Evolutionary conservation across 2,329 filamentous ascomycete species (phyloP).

Genomic region (Tetracladium maxilliforme): DNA sequence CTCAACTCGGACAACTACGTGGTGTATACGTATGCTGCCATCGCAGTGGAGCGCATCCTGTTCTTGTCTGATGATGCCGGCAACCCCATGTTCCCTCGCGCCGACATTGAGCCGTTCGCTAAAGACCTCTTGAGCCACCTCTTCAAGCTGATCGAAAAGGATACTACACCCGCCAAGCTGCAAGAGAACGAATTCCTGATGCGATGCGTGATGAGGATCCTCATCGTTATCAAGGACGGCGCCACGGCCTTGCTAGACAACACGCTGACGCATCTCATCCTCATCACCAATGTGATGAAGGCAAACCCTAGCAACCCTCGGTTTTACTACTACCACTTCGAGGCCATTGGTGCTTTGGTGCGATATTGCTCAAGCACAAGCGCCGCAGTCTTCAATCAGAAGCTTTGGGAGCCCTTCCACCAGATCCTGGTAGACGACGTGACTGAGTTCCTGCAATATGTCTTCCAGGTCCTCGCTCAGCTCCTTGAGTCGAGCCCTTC

Average conservation of each 20-base stretch:
- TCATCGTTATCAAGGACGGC: conserved; percentile 84
- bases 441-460: conserved; percentile 88
- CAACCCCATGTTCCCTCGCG: conserved; percentile 64
- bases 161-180: conserved; percentile 75
- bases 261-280: conserved; percentile 71
- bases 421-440: conserved; percentile 69
- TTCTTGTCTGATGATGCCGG: conserved; percentile 66
- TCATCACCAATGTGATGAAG: conserved; percentile 83
- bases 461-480: conserved; percentile 89
- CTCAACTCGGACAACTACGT: conserved; percentile 85
- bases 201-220: conserved; percentile 94
- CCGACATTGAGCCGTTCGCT: conserved; percentile 65
- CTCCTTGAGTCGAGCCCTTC: conserved; percentile 76
- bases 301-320: conserved; percentile 92
- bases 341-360: conserved; percentile 81
- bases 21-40: conserved; percentile 93
- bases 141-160: conserved; percentile 80
- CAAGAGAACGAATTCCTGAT: conserved; percentile 99
- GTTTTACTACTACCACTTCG: conserved; percentile 98
- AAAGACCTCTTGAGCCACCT: conserved; percentile 81
- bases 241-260: conserved; percentile 60
- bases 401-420: conserved; percentile 73
- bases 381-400: conserved; percentile 63
- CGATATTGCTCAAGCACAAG: conserved; percentile 50
- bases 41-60: conserved; percentile 86